These are phyloP conservation scores for Saccharomyces uvarum DNA, from an alignment of 1,139 yeast species.

Conservation along the genomic window DNA sequence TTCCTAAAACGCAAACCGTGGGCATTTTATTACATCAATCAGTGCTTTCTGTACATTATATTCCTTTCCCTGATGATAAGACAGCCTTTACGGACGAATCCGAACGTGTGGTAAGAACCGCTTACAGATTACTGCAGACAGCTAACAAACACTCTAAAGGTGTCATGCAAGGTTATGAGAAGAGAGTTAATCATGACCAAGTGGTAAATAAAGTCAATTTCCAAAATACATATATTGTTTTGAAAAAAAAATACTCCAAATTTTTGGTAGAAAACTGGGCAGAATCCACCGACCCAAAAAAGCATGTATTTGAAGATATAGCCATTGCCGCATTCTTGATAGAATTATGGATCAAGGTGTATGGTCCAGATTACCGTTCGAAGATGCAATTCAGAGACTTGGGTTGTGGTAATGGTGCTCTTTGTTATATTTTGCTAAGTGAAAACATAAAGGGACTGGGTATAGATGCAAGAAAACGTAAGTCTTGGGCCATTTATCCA, in stretches of 20 bases:
- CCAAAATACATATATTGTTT: constrained; percentile 71
- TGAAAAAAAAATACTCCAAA: constrained; percentile 78
- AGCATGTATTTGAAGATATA: constrained; percentile 93
- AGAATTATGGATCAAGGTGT: constrained; percentile 72
- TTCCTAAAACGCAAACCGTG: constrained; percentile 78
- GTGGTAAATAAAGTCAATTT: constrained; percentile 77
- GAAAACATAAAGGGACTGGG: constrained; percentile 85
- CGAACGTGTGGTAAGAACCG: constrained; percentile 71
- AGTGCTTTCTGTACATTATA: constrained; percentile 70
- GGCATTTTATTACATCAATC: constrained; percentile 52
- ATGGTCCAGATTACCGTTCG: constrained; percentile 35
- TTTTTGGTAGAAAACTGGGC: constrained; percentile 76
- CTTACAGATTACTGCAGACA: constrained; percentile 69
- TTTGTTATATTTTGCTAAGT: constrained; percentile 63
- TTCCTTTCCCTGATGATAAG: constrained; percentile 46
- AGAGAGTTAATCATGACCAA: constrained; percentile 80
- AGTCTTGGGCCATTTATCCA: constrained; percentile 79
- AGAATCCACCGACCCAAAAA: constrained; percentile 88
- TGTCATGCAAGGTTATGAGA: constrained; percentile 73
- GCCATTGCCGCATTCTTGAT: constrained; percentile 92
- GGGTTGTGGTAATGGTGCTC: constrained; percentile 92
- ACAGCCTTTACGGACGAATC: constrained; percentile 14
- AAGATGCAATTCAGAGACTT: constrained; percentile 73
- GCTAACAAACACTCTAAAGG: constrained; percentile 80
- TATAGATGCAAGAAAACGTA: constrained; percentile 81